Evolutionary conservation across 1,139 yeast species (phyloP).

Genomic region (Pichia sp.): DNA sequence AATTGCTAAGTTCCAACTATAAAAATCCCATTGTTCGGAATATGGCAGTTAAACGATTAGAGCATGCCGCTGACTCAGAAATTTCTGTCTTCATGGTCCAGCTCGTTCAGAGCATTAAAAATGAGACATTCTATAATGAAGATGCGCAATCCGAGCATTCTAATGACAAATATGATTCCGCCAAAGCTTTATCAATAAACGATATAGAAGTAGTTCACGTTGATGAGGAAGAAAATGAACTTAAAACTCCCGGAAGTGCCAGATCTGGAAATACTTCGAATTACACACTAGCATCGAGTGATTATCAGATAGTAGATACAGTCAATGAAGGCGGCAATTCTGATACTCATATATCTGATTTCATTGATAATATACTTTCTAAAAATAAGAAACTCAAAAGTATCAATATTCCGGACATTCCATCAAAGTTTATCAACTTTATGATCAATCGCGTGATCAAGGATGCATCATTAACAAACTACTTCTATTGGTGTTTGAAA

Average conservation of each 20-base stretch:
- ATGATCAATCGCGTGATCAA: slow-evolving; percentile 67
- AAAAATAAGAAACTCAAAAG: slow-evolving; percentile 18
- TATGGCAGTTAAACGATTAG: slow-evolving; percentile 82
- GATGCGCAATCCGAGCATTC: neutral
- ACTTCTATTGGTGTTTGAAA: slow-evolving; percentile 85
- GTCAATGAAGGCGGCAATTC: slow-evolving; percentile 21
- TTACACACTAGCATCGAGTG: slow-evolving; percentile 32
- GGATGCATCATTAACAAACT: slow-evolving; percentile 69
- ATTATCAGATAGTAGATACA: slow-evolving; percentile 40
- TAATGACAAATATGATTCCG: slow-evolving; percentile 10
- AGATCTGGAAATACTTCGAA: slow-evolving; percentile 11
- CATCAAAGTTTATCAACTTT: slow-evolving; percentile 72
- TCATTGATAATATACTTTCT: slow-evolving; percentile 19
- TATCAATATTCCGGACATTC: slow-evolving; percentile 22
- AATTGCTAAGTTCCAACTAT: slow-evolving; percentile 73
- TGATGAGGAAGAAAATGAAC: slow-evolving; percentile 23
- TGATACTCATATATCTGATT: slow-evolving; percentile 8
- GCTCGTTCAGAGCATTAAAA: slow-evolving; percentile 86
- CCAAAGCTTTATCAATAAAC: slow-evolving; percentile 10
- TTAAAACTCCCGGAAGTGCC: slow-evolving; percentile 5
- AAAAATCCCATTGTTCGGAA: slow-evolving; percentile 56
- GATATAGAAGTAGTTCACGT: slow-evolving; percentile 1
- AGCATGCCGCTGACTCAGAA: slow-evolving; percentile 75
- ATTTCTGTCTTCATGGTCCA: slow-evolving; percentile 78
- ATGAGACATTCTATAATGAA: slow-evolving; percentile 40